Conservation (phyloP, 305 asterid species). For the Rubia peregrina region DNA sequence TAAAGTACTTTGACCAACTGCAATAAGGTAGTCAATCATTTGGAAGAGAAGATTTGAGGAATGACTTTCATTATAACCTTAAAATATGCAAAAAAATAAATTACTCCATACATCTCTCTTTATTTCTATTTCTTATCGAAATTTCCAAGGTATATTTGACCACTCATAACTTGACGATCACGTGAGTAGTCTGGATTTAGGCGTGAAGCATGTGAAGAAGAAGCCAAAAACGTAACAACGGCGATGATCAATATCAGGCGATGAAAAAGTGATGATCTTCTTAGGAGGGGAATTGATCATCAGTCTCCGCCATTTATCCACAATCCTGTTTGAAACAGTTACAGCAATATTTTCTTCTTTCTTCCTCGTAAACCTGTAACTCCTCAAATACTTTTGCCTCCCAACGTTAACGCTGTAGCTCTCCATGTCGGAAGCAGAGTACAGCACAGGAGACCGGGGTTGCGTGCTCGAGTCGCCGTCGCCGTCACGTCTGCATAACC, state of each 20-base stretch:
- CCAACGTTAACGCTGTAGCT: neutral
- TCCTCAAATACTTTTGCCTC: slow-evolving; percentile 9
- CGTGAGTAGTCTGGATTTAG: neutral
- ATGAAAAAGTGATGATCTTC: neutral
- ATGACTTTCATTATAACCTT: too few relatives aligned
- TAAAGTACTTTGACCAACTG: too few relatives aligned
- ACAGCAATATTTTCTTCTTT: neutral
- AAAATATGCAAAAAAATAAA: too few relatives aligned
- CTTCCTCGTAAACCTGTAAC: slow-evolving; percentile 5
- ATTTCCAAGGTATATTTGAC: too few relatives aligned
- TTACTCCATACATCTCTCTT: too few relatives aligned
- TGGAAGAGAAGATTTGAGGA: neutral
- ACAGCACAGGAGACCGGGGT: neutral
- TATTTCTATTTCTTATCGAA: too few relatives aligned
- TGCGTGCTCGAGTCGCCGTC: neutral
- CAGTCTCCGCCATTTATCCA: slow-evolving; percentile 4
- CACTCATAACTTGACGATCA: neutral
- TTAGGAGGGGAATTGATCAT: neutral
- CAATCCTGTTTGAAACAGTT: neutral
- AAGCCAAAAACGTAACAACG: neutral
- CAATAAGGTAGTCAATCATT: too few relatives aligned
- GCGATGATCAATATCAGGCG: neutral
- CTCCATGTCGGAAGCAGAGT: neutral
- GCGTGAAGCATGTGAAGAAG: neutral
- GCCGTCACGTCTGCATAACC: neutral